Base-by-base conservation (phyloP, 140 eudicot species). In the Erigeron philadelphicus region DNA sequence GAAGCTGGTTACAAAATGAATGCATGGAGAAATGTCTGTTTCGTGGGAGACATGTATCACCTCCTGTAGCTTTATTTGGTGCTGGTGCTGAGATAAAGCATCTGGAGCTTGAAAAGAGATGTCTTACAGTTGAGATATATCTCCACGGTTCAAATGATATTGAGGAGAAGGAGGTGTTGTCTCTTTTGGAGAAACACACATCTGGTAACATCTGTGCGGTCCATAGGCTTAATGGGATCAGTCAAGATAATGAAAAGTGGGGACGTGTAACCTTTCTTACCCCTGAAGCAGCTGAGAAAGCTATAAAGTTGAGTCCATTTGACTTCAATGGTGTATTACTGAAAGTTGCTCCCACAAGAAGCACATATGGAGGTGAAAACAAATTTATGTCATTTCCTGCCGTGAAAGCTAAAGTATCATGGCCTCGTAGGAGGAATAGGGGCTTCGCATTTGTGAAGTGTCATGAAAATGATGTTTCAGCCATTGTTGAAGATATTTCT, bases 21-120 rank as follows among this genome's bases (percentile, higher is more conserved):
- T 92, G 98, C 77, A 7, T 89, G 64, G 95, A 92, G 79, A 86
- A 79, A 72, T 76, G 75, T 67, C 67, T 92, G 81, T 89, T 81
- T 73, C 86, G 87, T 6, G 95, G 88, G 3, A 75, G 85, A 66
- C 71, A 78, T 9, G 73, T 55, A 13, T 66, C 75, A 3, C 85
- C 95, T 10, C 80, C 95, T 79, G 78, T 86, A 16, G 98, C 95
- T 64, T 72, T 92, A 3, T 69, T 89, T 72, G 98, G 98, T 49
- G 87, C 95, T 44, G 98, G 98, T 71, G 98, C 88, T 17, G 87
- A 81, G 71, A 85, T 92, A 67, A 92, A 86, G 61, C 98, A 92
- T 79, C 76, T 92, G 77, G 98, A 92, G 80, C 85, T 89, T 42
- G 85, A 86, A 11, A 81, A 77, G 70, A 81, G 87, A 76, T 82